These are phyloP conservation scores for Malus hybrid DNA, from an alignment of 331 rosid species.

Conservation along the genomic window DNA sequence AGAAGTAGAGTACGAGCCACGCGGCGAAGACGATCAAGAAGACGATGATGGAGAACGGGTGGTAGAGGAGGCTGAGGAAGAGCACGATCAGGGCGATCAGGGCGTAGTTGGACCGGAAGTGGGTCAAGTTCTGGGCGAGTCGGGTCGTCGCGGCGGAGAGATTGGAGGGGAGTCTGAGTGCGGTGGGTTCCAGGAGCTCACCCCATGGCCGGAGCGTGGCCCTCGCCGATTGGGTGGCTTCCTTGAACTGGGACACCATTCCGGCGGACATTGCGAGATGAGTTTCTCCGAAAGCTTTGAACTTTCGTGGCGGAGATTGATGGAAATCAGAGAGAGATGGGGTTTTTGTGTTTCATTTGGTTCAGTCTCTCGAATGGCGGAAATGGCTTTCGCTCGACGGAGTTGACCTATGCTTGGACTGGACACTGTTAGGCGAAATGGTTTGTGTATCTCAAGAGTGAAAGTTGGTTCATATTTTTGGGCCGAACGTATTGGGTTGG, in stretches of 20 bases:
- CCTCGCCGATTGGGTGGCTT: constrained; percentile 26
- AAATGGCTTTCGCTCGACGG: background rate
- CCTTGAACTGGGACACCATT: constrained; percentile 22
- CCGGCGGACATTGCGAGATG: constrained; percentile 12
- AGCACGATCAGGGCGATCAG: constrained; percentile 25
- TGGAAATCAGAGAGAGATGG: background rate
- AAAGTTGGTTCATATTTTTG: background rate
- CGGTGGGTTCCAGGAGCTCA: constrained; percentile 29
- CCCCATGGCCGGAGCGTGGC: constrained; percentile 57
- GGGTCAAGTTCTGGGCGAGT: constrained; percentile 36
- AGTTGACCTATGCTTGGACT: background rate
- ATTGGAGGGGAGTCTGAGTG: constrained; percentile 41
- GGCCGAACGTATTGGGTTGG: background rate
- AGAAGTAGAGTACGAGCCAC: constrained; percentile 59
- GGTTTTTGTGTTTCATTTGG: background rate
- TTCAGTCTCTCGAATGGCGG: background rate
- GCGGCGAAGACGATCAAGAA: constrained; percentile 25
- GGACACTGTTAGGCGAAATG: background rate
- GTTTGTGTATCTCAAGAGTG: too few species aligned
- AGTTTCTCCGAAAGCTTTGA: background rate
- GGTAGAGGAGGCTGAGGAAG: constrained; percentile 42
- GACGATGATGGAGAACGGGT: constrained; percentile 38
- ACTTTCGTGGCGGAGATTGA: background rate
- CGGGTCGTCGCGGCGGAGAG: constrained; percentile 47
- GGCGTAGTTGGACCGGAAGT: constrained; percentile 56